Conservation (phyloP, 768 basidiomycete genomes). For the Agaricus subrufescens region DNA sequence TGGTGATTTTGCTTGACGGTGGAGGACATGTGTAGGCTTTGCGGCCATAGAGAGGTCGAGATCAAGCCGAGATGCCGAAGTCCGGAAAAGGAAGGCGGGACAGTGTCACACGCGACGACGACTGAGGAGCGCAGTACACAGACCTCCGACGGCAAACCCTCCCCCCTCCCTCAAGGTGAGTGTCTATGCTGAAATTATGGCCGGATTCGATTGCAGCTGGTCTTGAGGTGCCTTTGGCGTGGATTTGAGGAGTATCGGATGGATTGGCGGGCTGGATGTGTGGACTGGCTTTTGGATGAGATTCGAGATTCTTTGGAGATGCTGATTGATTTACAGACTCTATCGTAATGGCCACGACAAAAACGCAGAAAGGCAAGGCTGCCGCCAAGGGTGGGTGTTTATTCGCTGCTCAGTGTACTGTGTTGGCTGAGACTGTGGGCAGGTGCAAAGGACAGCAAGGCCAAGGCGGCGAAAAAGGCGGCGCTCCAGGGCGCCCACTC, state of each 20-base stretch:
- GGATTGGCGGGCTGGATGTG: slow-evolving; percentile 17
- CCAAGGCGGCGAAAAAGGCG: slow-evolving; percentile 95
- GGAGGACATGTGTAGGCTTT: neutral
- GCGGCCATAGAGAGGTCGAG: neutral
- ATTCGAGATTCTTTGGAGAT: neutral
- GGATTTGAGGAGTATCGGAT: slow-evolving; percentile 5
- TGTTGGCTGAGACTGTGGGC: slow-evolving; percentile 12
- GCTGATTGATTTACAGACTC: slow-evolving; percentile 12
- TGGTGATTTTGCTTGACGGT: no score
- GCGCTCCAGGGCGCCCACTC: slow-evolving; percentile 84
- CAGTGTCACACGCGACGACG: neutral
- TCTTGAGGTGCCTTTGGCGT: slow-evolving; percentile 2
- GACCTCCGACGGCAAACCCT: neutral
- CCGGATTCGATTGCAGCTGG: neutral
- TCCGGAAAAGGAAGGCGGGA: slow-evolving; percentile 9
- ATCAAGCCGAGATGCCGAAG: slow-evolving; percentile 11
- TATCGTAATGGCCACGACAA: slow-evolving; percentile 58
- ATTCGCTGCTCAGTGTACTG: neutral
- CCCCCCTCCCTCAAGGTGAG: slow-evolving; percentile 22
- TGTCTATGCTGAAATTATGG: slow-evolving; percentile 7
- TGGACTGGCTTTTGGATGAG: slow-evolving; percentile 13
- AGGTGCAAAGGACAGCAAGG: slow-evolving; percentile 58
- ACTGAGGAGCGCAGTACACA: neutral
- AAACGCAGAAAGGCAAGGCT: slow-evolving; percentile 63
- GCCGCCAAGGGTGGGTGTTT: slow-evolving; percentile 37